A percentile compares a stretch with the other conserved stretches of the same genome.
These are phyloP conservation scores for Pleomassaria siparia DNA, from an alignment of 2,329 filamentous ascomycete genomes.

Conservation along the genomic window DNA sequence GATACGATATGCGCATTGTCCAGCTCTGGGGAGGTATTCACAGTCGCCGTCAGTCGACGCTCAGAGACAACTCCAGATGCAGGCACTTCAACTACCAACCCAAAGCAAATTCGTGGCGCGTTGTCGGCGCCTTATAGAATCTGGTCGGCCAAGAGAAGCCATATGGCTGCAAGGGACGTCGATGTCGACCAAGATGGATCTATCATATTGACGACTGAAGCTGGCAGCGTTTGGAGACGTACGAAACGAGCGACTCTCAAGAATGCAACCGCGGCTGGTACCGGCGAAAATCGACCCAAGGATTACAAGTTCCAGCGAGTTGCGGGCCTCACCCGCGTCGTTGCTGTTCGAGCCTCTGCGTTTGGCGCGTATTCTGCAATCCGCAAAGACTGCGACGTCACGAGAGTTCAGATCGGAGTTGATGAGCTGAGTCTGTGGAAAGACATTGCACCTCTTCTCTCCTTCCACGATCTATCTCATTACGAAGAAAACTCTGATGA, in stretches of 20 bases:
- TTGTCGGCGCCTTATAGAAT: conserved; percentile 77
- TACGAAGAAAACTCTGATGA: conserved; percentile 47
- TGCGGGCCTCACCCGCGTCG: conserved; percentile 81
- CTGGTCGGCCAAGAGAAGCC: conserved; percentile 85
- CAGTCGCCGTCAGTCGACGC: conserved; percentile 72
- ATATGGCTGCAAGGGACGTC: conserved; percentile 81
- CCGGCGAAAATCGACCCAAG: conserved; percentile 66
- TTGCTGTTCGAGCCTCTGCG: conserved; percentile 80
- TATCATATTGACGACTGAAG: conserved; percentile 89
- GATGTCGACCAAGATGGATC: conserved; percentile 90
- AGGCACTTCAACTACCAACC: conserved; percentile 83
- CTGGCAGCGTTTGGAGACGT: conserved; percentile 89
- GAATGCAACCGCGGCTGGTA: conserved; percentile 55
- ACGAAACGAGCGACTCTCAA: conserved; percentile 82
- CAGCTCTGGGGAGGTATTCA: conserved; percentile 82
- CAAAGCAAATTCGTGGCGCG: conserved; percentile 82
- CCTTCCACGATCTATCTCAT: conserved; percentile 61
- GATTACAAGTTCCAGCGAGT: conserved; percentile 96
- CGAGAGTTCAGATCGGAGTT: conserved; percentile 69
- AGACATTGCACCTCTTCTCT: conserved; percentile 70
- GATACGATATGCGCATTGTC: conserved; percentile 91
- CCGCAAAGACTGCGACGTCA: conserved; percentile 80
- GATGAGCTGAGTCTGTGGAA: conserved; percentile 70
- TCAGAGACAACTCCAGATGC: conserved; percentile 59
- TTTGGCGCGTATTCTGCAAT: conserved; percentile 90